These are phyloP conservation scores for Euclidium syriacum DNA, from an alignment of 345 rosid genomes.

Conservation along the genomic window DNA sequence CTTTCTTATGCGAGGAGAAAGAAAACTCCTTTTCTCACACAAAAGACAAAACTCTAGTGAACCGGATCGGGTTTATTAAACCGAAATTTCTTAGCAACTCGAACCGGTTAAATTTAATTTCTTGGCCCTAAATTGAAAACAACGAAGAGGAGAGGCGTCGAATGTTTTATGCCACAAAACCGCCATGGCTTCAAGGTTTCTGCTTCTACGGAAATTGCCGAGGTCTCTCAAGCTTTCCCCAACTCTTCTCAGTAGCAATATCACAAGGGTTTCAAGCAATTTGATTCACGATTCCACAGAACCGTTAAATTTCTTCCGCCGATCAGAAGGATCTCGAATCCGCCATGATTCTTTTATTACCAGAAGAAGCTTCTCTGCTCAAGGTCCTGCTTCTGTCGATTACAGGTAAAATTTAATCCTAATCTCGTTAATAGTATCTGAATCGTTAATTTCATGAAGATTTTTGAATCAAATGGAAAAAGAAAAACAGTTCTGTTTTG, in stretches of 20 bases:
- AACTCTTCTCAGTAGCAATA: background rate
- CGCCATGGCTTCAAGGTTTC: constrained; percentile 41
- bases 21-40: background rate
- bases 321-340: constrained; percentile 7
- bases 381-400: constrained; percentile 26
- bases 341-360: constrained; percentile 6
- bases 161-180: background rate
- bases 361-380: constrained; percentile 59
- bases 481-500: constrained; percentile 56
- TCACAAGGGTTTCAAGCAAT: constrained; percentile 1
- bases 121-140: constrained; percentile 4
- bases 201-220: constrained; percentile 31
- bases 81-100: background rate
- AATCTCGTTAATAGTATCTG: background rate
- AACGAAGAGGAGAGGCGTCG: background rate
- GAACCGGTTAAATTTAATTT: background rate
- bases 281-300: constrained; percentile 3
- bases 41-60: background rate
- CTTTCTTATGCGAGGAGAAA: background rate
- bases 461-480: constrained; percentile 31
- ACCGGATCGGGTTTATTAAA: background rate
- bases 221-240: constrained; percentile 30
- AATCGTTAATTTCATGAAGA: background rate
- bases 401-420: constrained; percentile 3
- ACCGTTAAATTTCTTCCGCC: background rate